Conservation (phyloP, 1,139 yeast genomes). For the Geotrichum siamense region DNA sequence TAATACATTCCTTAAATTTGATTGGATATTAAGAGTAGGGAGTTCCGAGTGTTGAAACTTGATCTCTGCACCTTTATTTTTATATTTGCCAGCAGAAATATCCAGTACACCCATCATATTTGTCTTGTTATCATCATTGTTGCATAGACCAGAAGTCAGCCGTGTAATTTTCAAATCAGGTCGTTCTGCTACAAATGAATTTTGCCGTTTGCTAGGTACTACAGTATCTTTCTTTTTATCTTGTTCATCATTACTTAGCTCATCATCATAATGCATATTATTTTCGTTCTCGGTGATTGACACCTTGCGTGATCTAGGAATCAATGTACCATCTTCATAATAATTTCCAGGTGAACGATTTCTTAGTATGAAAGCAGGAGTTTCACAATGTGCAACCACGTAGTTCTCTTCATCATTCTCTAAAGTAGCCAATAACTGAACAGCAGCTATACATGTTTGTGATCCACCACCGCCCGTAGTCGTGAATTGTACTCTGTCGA, state of each 20-base stretch:
- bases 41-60: constrained; percentile 5
- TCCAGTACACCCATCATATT: background rate
- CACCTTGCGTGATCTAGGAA: constrained; percentile 12
- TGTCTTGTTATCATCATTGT: background rate
- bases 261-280: background rate
- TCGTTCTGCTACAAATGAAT: constrained; percentile 13
- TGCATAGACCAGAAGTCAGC: background rate
- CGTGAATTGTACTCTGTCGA: constrained; percentile 18
- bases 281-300: background rate
- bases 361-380: constrained; percentile 16
- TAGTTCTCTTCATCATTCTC: constrained; percentile 14
- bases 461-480: constrained; percentile 18
- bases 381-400: constrained; percentile 16
- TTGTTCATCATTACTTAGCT: background rate
- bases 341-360: constrained; percentile 17
- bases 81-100: background rate
- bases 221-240: background rate
- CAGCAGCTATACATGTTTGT: constrained; percentile 13
- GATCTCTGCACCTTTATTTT: constrained; percentile 6
- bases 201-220: constrained; percentile 4
- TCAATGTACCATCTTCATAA: constrained; percentile 15
- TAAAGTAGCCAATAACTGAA: constrained; percentile 15
- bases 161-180: constrained; percentile 13
- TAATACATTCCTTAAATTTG: background rate
- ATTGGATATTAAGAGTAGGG: constrained; percentile 1